Evolutionary conservation across 1,284 basidiomycete genomes (phyloP).

Genomic region (Mycena sp.): DNA sequence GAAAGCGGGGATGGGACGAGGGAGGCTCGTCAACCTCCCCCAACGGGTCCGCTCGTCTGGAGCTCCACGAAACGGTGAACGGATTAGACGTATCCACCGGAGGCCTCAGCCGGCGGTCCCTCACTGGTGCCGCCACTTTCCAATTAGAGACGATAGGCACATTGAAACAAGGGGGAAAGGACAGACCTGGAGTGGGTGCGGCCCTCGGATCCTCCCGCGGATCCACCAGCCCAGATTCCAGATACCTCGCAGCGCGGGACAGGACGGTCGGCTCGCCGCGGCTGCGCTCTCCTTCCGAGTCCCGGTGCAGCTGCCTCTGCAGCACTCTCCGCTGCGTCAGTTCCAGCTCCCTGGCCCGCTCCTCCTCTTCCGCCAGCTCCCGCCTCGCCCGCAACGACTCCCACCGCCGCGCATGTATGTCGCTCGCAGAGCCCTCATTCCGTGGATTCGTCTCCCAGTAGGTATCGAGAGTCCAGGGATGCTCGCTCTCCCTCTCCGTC

Average conservation of each 20-base stretch:
- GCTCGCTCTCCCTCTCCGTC: slow-evolving; percentile 17
- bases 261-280: not conserved
- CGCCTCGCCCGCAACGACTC: slow-evolving; percentile 4
- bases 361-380: not conserved
- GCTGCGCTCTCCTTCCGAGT: slow-evolving; percentile 11
- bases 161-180: not conserved
- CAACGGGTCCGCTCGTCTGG: not conserved
- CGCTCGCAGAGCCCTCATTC: slow-evolving; percentile 6
- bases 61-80: slow-evolving; percentile 10
- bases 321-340: slow-evolving; percentile 4
- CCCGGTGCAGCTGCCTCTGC: slow-evolving; percentile 7
- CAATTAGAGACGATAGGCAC: not conserved
- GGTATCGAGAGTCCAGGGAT: slow-evolving; percentile 26
- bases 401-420: slow-evolving; percentile 7
- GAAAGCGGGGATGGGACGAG: not conserved
- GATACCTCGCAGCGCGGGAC: slow-evolving; percentile 21
- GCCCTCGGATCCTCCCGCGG: slow-evolving; percentile 15
- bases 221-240: slow-evolving; percentile 24
- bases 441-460: slow-evolving; percentile 8
- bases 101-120: slow-evolving; percentile 11
- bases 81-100: slow-evolving; percentile 15
- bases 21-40: not conserved
- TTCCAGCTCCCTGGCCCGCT: slow-evolving; percentile 1
- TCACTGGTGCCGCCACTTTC: not conserved
- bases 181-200: not conserved